Evolutionary conservation across 148 eudicot genomes (phyloP).

Genomic region (Rhododendron kiyosumense): DNA sequence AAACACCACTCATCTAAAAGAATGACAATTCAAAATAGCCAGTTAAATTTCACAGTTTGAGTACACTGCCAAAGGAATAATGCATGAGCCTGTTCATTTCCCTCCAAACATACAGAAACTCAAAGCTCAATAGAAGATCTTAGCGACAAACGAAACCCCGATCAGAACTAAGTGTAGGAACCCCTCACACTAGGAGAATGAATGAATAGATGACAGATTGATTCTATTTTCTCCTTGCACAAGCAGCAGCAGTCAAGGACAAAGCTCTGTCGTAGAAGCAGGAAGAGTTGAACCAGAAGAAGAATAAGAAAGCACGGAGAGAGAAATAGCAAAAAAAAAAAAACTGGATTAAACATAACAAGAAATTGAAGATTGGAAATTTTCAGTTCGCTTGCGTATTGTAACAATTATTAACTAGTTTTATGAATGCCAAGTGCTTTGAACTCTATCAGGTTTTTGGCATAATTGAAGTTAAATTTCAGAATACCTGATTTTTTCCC

Average conservation of each 20-base stretch:
- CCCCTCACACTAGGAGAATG: not conserved
- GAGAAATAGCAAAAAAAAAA: not conserved
- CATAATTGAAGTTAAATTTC: not conserved
- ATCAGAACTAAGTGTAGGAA: not conserved
- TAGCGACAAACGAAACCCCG: not conserved
- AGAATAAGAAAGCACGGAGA: not conserved
- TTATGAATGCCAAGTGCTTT: not conserved
- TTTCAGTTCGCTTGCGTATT: not conserved
- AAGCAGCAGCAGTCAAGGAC: not conserved
- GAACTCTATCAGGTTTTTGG: not conserved
- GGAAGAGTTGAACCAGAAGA: not conserved
- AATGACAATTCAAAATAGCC: not conserved
- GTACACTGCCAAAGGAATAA: not conserved
- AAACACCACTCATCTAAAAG: not conserved
- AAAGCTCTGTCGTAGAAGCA: not conserved
- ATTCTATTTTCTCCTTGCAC: not conserved
- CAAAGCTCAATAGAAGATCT: not conserved
- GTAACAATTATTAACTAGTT: not conserved
- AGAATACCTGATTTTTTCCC: not conserved
- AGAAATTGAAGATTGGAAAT: not conserved
- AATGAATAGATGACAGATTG: not conserved
- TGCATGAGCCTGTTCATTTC: not conserved
- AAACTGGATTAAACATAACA: not conserved
- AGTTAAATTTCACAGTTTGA: not conserved
- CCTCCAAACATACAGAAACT: not conserved